These are phyloP conservation scores for Amanita inopinata DNA, from an alignment of 768 basidiomycete species.

Conservation along the genomic window DNA sequence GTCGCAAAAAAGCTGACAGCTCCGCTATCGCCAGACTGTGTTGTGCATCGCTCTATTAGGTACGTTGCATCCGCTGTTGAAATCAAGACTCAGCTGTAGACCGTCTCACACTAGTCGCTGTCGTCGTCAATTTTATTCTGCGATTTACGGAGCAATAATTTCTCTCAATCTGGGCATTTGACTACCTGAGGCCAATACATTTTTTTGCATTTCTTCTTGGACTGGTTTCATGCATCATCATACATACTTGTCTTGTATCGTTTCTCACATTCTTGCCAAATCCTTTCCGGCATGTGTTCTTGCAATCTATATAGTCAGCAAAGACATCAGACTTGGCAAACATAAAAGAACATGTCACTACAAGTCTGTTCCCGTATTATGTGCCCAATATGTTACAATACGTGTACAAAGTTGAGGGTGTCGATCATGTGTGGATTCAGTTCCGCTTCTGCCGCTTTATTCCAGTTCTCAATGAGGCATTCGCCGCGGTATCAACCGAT, in stretches of 20 bases:
- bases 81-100: slow-evolving; percentile 8
- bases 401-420: neutral
- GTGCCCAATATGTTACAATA: slow-evolving; percentile 5
- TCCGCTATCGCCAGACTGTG: slow-evolving; percentile 45
- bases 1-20: slow-evolving; percentile 8
- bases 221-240: too few species aligned
- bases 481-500: slow-evolving; percentile 61
- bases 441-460: slow-evolving; percentile 51
- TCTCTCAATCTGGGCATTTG: neutral
- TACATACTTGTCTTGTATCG: too few species aligned
- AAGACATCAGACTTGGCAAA: too few species aligned
- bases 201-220: neutral
- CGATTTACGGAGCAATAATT: slow-evolving; percentile 48
- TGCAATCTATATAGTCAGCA: too few species aligned
- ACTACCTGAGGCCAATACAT: neutral
- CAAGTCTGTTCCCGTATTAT: slow-evolving; percentile 1
- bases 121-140: slow-evolving; percentile 78
- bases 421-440: slow-evolving; percentile 16
- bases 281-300: too few species aligned
- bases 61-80: slow-evolving; percentile 22
- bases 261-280: too few species aligned
- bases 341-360: too few species aligned
- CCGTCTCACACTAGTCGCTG: slow-evolving; percentile 46
- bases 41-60: slow-evolving; percentile 76
- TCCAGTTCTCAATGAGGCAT: slow-evolving; percentile 37